Evolutionary conservation across 192 early-diverging fungal species (phyloP), one percentile per base, ranked within the genome.

Genomic region (Rhizophagus sp.): DNA sequence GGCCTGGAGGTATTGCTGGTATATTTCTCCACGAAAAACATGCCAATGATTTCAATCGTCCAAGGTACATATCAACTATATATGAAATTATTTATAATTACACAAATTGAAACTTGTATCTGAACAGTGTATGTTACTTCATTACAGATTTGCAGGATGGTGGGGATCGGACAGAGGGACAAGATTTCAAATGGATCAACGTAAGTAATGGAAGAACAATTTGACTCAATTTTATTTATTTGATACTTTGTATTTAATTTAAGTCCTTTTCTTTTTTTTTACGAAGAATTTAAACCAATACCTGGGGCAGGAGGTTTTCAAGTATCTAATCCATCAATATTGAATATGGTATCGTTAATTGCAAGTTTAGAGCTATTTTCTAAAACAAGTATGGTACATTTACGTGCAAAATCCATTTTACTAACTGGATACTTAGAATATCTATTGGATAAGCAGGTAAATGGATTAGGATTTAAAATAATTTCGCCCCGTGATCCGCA

Each of bases 1-100:
- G 98, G 4, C 95, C 98, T 0, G 98, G 98, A 57, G 94, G 94
- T 52, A 97, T 99, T 76, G 95, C 91, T 19, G 95, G 95, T 3
- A 90, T 94, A 10, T 99, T 97, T 85, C 91, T 99, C 9, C 96
- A 99, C 75, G 90, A 94, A 81, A 91, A 90, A 78, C 90, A 97
- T 79, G 89, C 88, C n/a, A 82, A 85, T 47, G 83, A 88, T 71
- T 81, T 85, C 52, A 82, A 84, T 24, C 85, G 91, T 63, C 88
- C 88, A 17, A 86, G 91, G 88, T 92, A 85, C 65, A n/a, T 25
- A 34, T 57, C 17, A 15, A 22, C 80, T 47, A 82, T 15, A 30
- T 49, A 9, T 25, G 11, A 44, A 36, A 36, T 19, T 27, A 17
- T 65, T 72, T 36, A n/a, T 12, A 17, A 39, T n/a, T 1, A 47